Evolutionary conservation across 768 basidiomycete genomes (phyloP), one percentile per base, ranked within the genome.

Genomic region (Strobilomyces echinocephalus): DNA sequence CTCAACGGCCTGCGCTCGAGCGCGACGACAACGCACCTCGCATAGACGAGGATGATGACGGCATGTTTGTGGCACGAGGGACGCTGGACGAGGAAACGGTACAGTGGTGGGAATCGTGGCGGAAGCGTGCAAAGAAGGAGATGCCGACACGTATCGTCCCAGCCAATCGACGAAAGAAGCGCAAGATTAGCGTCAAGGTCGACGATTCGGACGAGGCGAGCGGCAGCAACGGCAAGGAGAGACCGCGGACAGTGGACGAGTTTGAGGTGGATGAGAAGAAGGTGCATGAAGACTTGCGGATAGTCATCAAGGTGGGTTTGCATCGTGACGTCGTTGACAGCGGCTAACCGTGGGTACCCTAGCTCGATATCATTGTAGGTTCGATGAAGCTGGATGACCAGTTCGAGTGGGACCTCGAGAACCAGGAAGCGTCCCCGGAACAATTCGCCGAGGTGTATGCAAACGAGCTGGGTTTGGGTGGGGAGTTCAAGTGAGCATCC

Each of bases 361-460:
- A 97, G 94, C 81, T 99, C 57, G 95, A 98, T 71, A 92, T 98
- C 71, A 91, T 93, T 50, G 87, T 95, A 51, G 95, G 92, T 21
- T 84, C 87, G 8, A 83, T 94, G 74, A 94, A 95, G 69, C 79
- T 99, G 21, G 89, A 92, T 52, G 97, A 99, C 70, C 89, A 94
- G 64, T 95, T 98, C 64, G 97, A 98, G 67, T 99, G 97, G 97
- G 95, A 99, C 68, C 71, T 97, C 35, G 87, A 87, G 60, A 92
- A 88, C 52, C 72, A 75, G 20, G 76, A 79, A 43, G 87, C 90
- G 4, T 87, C 87, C 0, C 95, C 95, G 0, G 97, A 99, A 71
- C 84, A 87, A 24, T 98, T 98, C 69, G 92, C 97, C 8, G 87
- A 88, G 57, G 78, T 86, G 1, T 95, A 97, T 66, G 75, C 84